Conservation (phyloP, 257 asterid genomes). For the Capsicum baccatum region DNA sequence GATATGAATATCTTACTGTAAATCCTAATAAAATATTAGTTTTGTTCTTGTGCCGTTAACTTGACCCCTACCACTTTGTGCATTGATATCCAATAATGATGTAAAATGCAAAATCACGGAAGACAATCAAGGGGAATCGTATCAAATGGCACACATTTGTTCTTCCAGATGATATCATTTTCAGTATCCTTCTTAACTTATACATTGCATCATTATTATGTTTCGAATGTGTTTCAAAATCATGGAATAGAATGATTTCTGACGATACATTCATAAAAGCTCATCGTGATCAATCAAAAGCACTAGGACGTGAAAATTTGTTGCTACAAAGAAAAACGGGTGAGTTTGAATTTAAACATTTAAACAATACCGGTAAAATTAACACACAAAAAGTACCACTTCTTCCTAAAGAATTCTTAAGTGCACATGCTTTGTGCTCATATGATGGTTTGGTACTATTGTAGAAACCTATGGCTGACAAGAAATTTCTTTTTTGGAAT, state of each 20-base stretch:
- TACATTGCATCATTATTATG: neutral
- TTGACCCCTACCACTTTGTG: no score
- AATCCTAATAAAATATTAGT: neutral
- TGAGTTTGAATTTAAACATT: neutral
- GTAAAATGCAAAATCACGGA: neutral
- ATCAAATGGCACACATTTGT: no score
- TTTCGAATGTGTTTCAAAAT: neutral
- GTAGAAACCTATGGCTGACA: no score
- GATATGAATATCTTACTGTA: neutral
- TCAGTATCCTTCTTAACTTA: neutral
- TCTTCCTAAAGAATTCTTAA: neutral
- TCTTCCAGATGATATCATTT: neutral
- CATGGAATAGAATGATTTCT: neutral
- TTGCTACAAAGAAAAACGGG: neutral
- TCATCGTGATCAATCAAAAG: neutral
- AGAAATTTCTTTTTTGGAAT: no score
- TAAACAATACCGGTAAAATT: neutral
- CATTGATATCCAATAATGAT: neutral
- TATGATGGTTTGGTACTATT: no score
- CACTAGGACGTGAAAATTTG: no score
- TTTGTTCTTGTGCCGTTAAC: no score
- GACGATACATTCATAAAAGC: neutral
- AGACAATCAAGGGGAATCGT: neutral
- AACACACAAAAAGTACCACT: no score
- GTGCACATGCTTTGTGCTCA: no score